These are phyloP conservation scores for Claviceps monticola DNA, from an alignment of 2,329 filamentous ascomycete species.

Conservation along the genomic window DNA sequence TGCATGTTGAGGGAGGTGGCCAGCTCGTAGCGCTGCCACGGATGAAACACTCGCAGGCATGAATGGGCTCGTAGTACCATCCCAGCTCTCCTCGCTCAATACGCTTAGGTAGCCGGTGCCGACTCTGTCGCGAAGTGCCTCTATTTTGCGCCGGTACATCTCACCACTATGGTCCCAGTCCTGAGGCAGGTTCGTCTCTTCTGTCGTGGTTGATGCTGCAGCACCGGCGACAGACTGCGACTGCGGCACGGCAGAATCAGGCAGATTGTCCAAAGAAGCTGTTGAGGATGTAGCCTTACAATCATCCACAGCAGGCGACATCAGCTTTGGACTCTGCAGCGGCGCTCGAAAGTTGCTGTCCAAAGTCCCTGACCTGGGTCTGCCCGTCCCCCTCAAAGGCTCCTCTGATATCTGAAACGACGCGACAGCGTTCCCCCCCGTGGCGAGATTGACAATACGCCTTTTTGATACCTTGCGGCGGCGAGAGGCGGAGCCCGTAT, in stretches of 20 bases:
- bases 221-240: neutral
- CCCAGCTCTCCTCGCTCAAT: constrained; percentile 64
- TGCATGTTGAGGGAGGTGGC: constrained; percentile 18
- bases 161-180: constrained; percentile 60
- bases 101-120: constrained; percentile 80
- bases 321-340: constrained; percentile 24
- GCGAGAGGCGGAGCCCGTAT: constrained; percentile 40
- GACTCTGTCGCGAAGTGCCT: constrained; percentile 71
- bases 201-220: neutral
- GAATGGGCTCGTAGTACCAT: constrained; percentile 22
- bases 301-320: constrained; percentile 18
- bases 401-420: constrained; percentile 17
- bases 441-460: constrained; percentile 51
- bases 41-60: constrained; percentile 12
- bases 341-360: constrained; percentile 32
- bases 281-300: constrained; percentile 13
- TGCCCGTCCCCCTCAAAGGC: constrained; percentile 9
- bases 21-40: constrained; percentile 16
- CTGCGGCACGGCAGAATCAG: neutral
- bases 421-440: constrained; percentile 28
- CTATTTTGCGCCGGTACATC: constrained; percentile 76
- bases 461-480: constrained; percentile 47
- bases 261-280: neutral
- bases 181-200: constrained; percentile 21
- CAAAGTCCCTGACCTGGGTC: constrained; percentile 10